A percentile compares a stretch with the other conserved stretches of the same genome.
These are phyloP conservation scores for Cornus florida DNA, from an alignment of 148 eudicot genomes.

Conservation along the genomic window DNA sequence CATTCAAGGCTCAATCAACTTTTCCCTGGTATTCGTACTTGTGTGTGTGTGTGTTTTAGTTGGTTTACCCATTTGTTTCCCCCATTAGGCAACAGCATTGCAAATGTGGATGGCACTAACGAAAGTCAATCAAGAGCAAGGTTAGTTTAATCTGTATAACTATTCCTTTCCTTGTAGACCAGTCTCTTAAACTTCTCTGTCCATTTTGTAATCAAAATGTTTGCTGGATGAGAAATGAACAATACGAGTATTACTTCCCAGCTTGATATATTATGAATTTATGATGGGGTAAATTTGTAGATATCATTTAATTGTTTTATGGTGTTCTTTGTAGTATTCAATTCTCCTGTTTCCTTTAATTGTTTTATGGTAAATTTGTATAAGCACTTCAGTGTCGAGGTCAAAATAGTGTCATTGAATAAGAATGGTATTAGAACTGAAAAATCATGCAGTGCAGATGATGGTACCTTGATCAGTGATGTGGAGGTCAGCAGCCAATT, in stretches of 20 bases:
- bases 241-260: not conserved
- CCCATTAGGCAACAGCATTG: slow-evolving; percentile 29
- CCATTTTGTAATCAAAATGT: not conserved
- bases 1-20: slow-evolving; percentile 1
- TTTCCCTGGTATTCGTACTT: not conserved
- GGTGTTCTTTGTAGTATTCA: not conserved
- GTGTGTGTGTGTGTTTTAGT: not conserved
- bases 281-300: not conserved
- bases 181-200: not conserved
- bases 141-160: slow-evolving; percentile 31
- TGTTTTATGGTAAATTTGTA: not conserved
- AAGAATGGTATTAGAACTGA: not conserved
- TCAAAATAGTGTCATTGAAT: not conserved
- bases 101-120: slow-evolving; percentile 24
- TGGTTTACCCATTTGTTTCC: not conserved
- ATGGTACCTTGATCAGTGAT: not conserved
- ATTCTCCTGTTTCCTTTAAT: not conserved
- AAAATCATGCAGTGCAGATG: not conserved
- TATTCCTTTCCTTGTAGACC: not conserved
- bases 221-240: not conserved
- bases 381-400: not conserved
- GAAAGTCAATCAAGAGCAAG: slow-evolving; percentile 41
- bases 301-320: not conserved
- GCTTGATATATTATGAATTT: not conserved
- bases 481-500: not conserved